phyloP scores from a whole-genome alignment of 2,329 filamentous ascomycete genomes.

The Iodosphaeria phyllophila region DNA sequence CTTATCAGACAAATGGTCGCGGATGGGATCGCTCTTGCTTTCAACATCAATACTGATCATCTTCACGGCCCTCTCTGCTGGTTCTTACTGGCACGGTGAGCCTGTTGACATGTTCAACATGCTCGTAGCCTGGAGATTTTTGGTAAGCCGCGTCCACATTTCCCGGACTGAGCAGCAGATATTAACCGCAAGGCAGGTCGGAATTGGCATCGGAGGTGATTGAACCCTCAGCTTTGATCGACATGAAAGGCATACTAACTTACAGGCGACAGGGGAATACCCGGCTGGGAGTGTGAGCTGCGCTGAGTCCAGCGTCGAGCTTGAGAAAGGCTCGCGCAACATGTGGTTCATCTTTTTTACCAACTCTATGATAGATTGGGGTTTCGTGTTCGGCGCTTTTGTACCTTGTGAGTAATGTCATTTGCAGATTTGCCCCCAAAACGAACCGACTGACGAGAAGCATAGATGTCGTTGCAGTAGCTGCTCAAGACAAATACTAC shows the following conservation, averaged over 20 bases:
- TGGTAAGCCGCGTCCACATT: constrained; percentile 27
- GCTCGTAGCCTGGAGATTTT: constrained; percentile 69
- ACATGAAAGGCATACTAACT: no score
- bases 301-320: constrained; percentile 67
- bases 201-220: constrained; percentile 58
- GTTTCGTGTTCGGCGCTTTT: constrained; percentile 66
- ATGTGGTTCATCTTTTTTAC: constrained; percentile 85
- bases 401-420: constrained; percentile 33
- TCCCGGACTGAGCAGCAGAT: background rate
- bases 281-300: constrained; percentile 69
- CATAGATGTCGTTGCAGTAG: constrained; percentile 31
- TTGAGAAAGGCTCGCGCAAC: constrained; percentile 67
- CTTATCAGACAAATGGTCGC: constrained; percentile 66
- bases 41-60: constrained; percentile 72
- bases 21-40: constrained; percentile 62
- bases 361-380: constrained; percentile 70
- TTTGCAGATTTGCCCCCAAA: constrained; percentile 2
- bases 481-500: constrained; percentile 39
- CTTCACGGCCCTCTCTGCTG: constrained; percentile 65
- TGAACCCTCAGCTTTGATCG: constrained; percentile 6
- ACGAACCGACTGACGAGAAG: background rate
- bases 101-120: constrained; percentile 56
- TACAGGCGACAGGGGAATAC: constrained; percentile 40
- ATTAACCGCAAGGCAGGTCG: constrained; percentile 19
- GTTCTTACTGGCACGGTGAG: constrained; percentile 55